Percentiles rank a stretch among this genome's conserved stretches.
These are phyloP conservation scores for Chaetomiaceae sp. DNA, from an alignment of 2,329 filamentous ascomycete genomes.

Conservation along the genomic window DNA sequence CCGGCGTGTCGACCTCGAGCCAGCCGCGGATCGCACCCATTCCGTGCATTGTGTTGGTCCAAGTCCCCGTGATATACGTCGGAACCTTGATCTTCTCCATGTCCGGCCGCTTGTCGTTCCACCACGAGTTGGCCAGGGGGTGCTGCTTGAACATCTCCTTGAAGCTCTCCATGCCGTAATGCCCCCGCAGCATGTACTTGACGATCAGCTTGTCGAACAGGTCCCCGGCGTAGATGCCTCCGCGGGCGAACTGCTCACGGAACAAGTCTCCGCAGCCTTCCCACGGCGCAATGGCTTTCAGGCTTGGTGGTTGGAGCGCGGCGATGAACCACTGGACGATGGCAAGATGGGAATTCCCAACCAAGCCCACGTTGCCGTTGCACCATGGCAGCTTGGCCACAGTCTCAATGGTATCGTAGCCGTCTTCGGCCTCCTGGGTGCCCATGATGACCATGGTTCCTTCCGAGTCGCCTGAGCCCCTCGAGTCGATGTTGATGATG, in stretches of 20 bases:
- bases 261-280: constrained; percentile 3
- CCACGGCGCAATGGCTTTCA: constrained; percentile 3
- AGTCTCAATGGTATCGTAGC: constrained; percentile 1
- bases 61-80: constrained; percentile 4
- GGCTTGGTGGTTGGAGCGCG: background rate
- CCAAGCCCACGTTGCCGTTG: constrained; percentile 1
- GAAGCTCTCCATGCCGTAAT: constrained; percentile 4
- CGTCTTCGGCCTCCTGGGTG: constrained; percentile 4
- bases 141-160: constrained; percentile 3
- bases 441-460: constrained; percentile 5
- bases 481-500: constrained; percentile 5
- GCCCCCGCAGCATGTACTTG: constrained; percentile 3
- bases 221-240: constrained; percentile 3
- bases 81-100: background rate
- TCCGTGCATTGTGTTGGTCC: constrained; percentile 7
- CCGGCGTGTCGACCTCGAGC: constrained; percentile 5
- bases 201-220: constrained; percentile 6
- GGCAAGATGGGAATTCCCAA: background rate
- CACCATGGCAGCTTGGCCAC: constrained; percentile 3
- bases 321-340: constrained; percentile 7
- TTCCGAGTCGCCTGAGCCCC: background rate
- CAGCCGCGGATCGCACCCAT: constrained; percentile 3
- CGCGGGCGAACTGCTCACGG: constrained; percentile 3
- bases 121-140: constrained; percentile 1
- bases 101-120: constrained; percentile 3